Percentiles rank a stretch among this genome's conserved stretches.
phyloP scores from a whole-genome alignment of 208 protist genomes.

The Leishmania tarentolae region DNA sequence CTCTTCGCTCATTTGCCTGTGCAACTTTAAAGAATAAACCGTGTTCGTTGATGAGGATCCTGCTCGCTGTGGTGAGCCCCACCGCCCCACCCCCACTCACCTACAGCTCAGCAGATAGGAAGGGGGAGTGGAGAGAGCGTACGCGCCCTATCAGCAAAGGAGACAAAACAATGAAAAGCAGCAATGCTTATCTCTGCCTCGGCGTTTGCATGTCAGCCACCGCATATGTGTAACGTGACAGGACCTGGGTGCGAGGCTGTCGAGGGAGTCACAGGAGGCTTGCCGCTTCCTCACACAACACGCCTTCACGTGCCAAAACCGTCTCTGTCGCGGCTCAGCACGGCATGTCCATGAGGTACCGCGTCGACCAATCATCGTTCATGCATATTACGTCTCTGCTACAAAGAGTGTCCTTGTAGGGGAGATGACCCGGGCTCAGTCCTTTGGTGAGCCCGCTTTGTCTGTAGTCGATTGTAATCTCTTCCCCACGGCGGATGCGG shows the following conservation, averaged over 20 bases:
- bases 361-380: conserved; percentile 14
- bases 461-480: conserved; percentile 76
- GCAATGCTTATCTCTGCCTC: background rate
- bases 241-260: background rate
- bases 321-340: background rate
- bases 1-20: background rate
- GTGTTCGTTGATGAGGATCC: background rate
- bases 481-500: conserved; percentile 46
- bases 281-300: background rate
- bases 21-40: background rate
- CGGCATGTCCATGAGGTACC: conserved; percentile 20
- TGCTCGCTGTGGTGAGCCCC: background rate
- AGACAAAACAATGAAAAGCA: background rate
- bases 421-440: background rate
- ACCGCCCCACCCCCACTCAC: background rate
- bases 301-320: background rate
- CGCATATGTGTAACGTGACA: background rate
- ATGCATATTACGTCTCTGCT: background rate
- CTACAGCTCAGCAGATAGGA: background rate
- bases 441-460: background rate
- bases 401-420: background rate
- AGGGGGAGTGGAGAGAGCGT: background rate
- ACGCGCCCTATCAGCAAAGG: no score
- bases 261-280: background rate
- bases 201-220: background rate